Percentiles rank a stretch among this genome's conserved stretches.
These are phyloP conservation scores for Ophiostoma quercus DNA, from an alignment of 2,329 filamentous ascomycete species.

Conservation along the genomic window DNA sequence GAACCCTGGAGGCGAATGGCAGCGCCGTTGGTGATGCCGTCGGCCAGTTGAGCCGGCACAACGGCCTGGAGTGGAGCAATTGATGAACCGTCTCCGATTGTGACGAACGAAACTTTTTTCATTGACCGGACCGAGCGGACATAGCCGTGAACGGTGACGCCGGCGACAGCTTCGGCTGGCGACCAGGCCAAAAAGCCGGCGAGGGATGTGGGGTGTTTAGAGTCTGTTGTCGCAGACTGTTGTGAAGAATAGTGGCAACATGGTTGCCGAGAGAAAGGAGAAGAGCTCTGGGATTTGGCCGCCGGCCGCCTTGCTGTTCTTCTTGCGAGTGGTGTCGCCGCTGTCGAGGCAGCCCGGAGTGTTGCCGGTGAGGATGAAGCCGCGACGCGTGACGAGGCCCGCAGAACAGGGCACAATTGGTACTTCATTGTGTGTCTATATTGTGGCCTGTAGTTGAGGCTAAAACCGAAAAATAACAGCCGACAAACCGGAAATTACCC, in stretches of 20 bases:
- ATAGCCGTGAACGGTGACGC: slow-evolving; percentile 67
- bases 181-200: slow-evolving; percentile 53
- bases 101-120: slow-evolving; percentile 76
- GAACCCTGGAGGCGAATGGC: slow-evolving; percentile 72
- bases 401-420: not conserved
- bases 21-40: slow-evolving; percentile 60
- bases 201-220: slow-evolving; percentile 37
- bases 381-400: slow-evolving; percentile 1
- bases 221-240: not conserved
- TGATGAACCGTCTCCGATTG: slow-evolving; percentile 82
- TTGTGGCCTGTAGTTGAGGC: not conserved
- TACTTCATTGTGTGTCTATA: not conserved
- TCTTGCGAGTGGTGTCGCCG: not conserved
- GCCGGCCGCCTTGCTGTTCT: not conserved
- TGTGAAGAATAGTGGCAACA: not conserved
- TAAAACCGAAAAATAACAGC: not conserved
- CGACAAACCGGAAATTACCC: not conserved
- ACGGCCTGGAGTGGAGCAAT: slow-evolving; percentile 74
- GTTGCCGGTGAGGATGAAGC: not conserved
- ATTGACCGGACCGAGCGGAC: slow-evolving; percentile 80
- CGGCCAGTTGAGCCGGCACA: slow-evolving; percentile 63
- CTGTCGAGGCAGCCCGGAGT: not conserved
- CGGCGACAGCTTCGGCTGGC: slow-evolving; percentile 40
- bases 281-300: not conserved
- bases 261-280: not conserved